Percentiles rank a stretch among this genome's conserved stretches.
Conservation (phyloP, 495 filamentous ascomycete species). For the Lasiosphaeria miniovina region DNA sequence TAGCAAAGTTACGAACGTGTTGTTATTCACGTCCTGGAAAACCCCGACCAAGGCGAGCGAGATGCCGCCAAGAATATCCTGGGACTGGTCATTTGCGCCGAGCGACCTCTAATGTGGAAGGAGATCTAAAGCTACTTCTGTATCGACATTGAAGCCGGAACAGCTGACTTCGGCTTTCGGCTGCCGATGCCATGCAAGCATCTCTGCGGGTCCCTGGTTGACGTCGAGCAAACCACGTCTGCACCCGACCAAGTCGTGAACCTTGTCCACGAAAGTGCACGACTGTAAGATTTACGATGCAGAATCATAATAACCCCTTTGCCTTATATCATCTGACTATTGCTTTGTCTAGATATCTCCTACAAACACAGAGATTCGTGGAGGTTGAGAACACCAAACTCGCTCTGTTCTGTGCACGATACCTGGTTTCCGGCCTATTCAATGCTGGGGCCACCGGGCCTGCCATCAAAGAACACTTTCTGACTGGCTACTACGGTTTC, state of each 20-base stretch:
- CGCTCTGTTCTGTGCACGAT: not conserved
- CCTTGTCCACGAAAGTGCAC: slow-evolving; percentile 2
- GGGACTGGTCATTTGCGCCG: not conserved
- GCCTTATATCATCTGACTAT: too few species aligned
- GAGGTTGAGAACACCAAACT: not conserved
- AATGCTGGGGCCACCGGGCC: not conserved
- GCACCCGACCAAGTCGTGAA: not conserved
- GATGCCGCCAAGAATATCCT: slow-evolving; percentile 2
- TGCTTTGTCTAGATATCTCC: not conserved
- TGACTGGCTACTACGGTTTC: slow-evolving; percentile 5
- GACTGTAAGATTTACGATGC: not conserved
- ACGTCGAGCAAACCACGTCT: not conserved
- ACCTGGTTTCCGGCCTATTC: not conserved
- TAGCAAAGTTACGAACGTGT: slow-evolving; percentile 3
- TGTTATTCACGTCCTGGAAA: slow-evolving; percentile 5
- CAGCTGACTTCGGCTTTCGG: not conserved
- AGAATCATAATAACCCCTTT: not conserved
- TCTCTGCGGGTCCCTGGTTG: slow-evolving; percentile 3
- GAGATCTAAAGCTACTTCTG: slow-evolving; percentile 8
- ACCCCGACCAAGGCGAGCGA: not conserved
- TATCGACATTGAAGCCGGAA: not conserved
- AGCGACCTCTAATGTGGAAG: slow-evolving; percentile 5
- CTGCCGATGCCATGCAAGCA: not conserved
- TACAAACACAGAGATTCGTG: not conserved
- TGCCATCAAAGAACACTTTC: not conserved